Evolutionary conservation across 73 alveolate species (phyloP).

Genomic region (Tetrahymena malaccensis): DNA sequence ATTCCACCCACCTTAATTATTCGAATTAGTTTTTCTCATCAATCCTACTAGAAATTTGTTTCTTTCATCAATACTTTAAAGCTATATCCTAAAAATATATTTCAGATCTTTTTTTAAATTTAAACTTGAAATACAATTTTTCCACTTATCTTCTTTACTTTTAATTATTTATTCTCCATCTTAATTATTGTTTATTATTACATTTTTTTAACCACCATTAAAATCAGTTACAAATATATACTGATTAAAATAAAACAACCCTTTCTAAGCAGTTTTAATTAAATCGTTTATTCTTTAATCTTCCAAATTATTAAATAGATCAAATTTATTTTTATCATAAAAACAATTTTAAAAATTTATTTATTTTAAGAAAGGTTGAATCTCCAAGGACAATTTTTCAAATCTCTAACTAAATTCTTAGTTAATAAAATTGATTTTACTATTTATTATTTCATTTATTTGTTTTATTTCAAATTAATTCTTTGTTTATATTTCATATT

Average conservation of each 20-base stretch:
- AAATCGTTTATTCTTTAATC: background rate
- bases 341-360: no score
- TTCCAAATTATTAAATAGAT: no score
- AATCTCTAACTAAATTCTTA: background rate
- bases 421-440: no score
- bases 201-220: background rate
- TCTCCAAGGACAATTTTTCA: background rate
- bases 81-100: background rate
- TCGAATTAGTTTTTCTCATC: background rate
- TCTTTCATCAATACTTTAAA: no score
- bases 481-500: background rate
- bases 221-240: background rate
- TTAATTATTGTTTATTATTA: no score
- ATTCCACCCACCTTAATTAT: background rate
- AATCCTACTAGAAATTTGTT: background rate
- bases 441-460: no score
- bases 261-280: background rate
- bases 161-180: background rate
- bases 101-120: background rate
- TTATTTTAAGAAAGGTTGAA: background rate
- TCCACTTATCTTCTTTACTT: background rate
- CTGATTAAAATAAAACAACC: background rate
- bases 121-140: background rate
- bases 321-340: background rate
- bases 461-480: background rate